Evolutionary conservation across 768 basidiomycete species (phyloP).

Genomic region (Cystobasidium tubakii): DNA sequence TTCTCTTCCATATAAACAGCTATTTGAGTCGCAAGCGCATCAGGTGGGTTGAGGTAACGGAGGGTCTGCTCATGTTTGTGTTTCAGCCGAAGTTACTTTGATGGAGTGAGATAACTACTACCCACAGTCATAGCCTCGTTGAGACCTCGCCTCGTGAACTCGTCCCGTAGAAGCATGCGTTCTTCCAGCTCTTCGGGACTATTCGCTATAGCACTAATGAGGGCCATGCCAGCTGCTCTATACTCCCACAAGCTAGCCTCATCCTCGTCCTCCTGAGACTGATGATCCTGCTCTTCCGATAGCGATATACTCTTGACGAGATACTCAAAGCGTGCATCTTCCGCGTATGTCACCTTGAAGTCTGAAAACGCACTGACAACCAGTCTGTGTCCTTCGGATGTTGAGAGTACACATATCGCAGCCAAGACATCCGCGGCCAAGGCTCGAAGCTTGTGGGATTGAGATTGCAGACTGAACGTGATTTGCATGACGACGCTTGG

Average conservation of each 20-base stretch:
- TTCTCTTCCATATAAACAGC: slow-evolving; percentile 80
- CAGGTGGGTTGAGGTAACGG: slow-evolving; percentile 69
- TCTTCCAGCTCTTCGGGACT: slow-evolving; percentile 72
- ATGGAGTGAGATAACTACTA: slow-evolving; percentile 47
- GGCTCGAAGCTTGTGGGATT: slow-evolving; percentile 63
- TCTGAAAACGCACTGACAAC: slow-evolving; percentile 76
- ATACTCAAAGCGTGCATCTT: slow-evolving; percentile 72
- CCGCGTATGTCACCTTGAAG: slow-evolving; percentile 64
- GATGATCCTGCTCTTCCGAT: slow-evolving; percentile 50
- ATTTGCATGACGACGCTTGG: slow-evolving; percentile 67
- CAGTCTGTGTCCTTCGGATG: slow-evolving; percentile 62
- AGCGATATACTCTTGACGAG: slow-evolving; percentile 62
- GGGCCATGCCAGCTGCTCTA: slow-evolving; percentile 65
- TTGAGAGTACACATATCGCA: slow-evolving; percentile 72
- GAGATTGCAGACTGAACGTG: slow-evolving; percentile 61
- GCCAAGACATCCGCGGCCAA: slow-evolving; percentile 72
- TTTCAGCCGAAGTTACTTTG: no score
- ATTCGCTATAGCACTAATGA: slow-evolving; percentile 73
- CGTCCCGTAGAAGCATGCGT: slow-evolving; percentile 70
- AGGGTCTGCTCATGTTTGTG: slow-evolving; percentile 58
- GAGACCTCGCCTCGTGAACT: slow-evolving; percentile 71
- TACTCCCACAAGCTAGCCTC: slow-evolving; percentile 71
- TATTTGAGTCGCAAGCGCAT: slow-evolving; percentile 68
- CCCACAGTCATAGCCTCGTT: slow-evolving; percentile 74
- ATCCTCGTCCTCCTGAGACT: slow-evolving; percentile 53